Percentiles rank a stretch among this genome's conserved stretches.
Evolutionary conservation across 1,284 basidiomycete genomes (phyloP).

Genomic region (Malassezia brasiliensis): DNA sequence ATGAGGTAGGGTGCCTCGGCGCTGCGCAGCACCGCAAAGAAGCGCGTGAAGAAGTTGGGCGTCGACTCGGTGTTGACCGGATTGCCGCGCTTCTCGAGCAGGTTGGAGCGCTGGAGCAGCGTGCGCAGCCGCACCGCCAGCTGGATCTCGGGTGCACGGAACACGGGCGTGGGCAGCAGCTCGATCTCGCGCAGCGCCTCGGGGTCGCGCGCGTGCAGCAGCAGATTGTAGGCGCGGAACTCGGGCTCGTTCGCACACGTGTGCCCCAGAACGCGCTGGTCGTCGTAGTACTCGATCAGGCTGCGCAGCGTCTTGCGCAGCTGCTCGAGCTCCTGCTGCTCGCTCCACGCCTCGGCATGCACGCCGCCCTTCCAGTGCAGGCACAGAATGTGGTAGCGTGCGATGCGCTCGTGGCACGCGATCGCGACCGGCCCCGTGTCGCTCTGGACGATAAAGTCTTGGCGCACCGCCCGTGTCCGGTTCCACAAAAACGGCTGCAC

Average conservation of each 20-base stretch:
- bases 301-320: conserved; percentile 80
- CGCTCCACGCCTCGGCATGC: conserved; percentile 57
- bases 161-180: conserved; percentile 65
- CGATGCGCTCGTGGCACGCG: conserved; percentile 84
- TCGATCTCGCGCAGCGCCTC: conserved; percentile 62
- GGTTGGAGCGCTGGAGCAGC: conserved; percentile 69
- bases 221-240: conserved; percentile 86
- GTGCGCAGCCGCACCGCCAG: conserved; percentile 69
- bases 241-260: conserved; percentile 77
- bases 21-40: conserved; percentile 51
- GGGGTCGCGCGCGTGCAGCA: conserved; percentile 78
- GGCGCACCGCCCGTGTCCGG: conserved; percentile 77
- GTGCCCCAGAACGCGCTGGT: conserved; percentile 57
- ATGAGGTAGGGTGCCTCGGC: conserved; percentile 51
- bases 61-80: conserved; percentile 52
- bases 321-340: conserved; percentile 73
- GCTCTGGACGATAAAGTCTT: conserved; percentile 90
- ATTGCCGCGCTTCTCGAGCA: conserved; percentile 51
- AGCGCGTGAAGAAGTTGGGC: conserved; percentile 57
- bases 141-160: conserved; percentile 65
- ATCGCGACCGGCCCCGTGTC: conserved; percentile 67
- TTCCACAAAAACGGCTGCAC: conserved; percentile 83
- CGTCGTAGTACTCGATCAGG: conserved; percentile 85
- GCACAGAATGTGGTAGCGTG: conserved; percentile 81
- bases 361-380: conserved; percentile 57